Percentiles rank a stretch among this genome's conserved stretches.
phyloP scores from a whole-genome alignment of 2,329 filamentous ascomycete genomes.

The Colletotrichum spinosum region DNA sequence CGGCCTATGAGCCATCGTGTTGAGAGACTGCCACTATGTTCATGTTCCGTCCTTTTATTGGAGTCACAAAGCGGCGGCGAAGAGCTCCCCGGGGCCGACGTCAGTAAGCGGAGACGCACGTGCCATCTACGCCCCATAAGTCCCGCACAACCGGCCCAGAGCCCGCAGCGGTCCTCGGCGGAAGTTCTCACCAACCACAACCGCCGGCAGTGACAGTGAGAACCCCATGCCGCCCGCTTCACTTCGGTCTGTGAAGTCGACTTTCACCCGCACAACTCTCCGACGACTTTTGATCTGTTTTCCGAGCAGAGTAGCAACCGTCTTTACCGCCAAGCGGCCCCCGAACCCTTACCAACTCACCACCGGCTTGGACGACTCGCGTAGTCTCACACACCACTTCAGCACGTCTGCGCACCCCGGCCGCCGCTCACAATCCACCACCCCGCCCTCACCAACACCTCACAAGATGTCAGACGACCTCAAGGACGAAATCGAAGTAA shows the following conservation, averaged over 20 bases:
- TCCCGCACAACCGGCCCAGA: conserved; percentile 2
- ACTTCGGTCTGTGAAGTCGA: no score
- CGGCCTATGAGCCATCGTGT: no score
- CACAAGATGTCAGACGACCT: conserved; percentile 37
- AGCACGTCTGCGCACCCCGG: not conserved
- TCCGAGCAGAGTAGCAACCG: no score
- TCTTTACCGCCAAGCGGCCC: no score
- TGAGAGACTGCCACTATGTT: no score
- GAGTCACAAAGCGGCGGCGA: no score
- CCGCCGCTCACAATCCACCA: not conserved
- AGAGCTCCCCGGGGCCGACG: no score
- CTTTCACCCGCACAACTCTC: no score
- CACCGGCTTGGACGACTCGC: not conserved
- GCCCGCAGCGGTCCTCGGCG: not conserved
- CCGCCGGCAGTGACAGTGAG: not conserved
- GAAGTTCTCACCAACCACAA: conserved; percentile 1
- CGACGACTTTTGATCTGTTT: no score
- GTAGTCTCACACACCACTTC: not conserved
- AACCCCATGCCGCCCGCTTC: no score
- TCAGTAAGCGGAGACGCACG: conserved; percentile 1
- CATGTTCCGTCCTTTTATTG: no score
- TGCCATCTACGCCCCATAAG: not conserved
- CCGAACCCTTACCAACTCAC: no score
- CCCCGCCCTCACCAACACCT: not conserved
- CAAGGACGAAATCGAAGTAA: conserved; percentile 80